Evolutionary conservation across 116 monocot species (phyloP).

Genomic region (Posidonia oceanica): DNA sequence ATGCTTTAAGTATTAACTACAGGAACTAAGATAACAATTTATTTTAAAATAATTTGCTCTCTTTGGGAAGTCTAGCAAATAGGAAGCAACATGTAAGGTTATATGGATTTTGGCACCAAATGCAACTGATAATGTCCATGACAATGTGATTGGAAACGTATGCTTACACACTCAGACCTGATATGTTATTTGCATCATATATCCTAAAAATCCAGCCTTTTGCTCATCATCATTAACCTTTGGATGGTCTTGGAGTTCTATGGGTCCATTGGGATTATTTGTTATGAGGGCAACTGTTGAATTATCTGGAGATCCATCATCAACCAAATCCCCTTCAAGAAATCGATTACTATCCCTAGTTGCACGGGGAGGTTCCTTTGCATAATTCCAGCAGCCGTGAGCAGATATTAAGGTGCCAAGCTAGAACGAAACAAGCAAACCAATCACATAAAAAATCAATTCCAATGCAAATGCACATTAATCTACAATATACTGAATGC

Average conservation of each 20-base stretch:
- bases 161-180: slow-evolving; percentile 21
- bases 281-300: background rate
- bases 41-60: too few relatives aligned
- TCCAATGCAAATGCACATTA: background rate
- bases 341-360: slow-evolving; percentile 27
- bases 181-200: slow-evolving; percentile 44
- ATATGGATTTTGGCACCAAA: too few relatives aligned
- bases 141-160: background rate
- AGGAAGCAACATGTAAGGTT: too few relatives aligned
- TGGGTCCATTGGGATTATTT: slow-evolving; percentile 1
- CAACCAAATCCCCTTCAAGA: slow-evolving; percentile 16
- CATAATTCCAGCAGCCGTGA: slow-evolving; percentile 48
- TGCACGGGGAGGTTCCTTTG: slow-evolving; percentile 6
- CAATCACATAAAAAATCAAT: background rate
- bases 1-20: too few relatives aligned
- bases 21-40: too few relatives aligned
- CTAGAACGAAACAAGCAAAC: slow-evolving; percentile 9
- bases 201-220: slow-evolving; percentile 40
- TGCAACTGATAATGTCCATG: too few relatives aligned
- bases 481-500: background rate
- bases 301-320: slow-evolving; percentile 4
- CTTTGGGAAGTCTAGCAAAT: too few relatives aligned
- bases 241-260: slow-evolving; percentile 7
- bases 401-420: slow-evolving; percentile 44
- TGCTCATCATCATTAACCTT: slow-evolving; percentile 7